Percentiles rank a stretch among this genome's conserved stretches.
phyloP scores from a whole-genome alignment of 495 filamentous ascomycete species.

The Lophiostoma macrostomum region DNA sequence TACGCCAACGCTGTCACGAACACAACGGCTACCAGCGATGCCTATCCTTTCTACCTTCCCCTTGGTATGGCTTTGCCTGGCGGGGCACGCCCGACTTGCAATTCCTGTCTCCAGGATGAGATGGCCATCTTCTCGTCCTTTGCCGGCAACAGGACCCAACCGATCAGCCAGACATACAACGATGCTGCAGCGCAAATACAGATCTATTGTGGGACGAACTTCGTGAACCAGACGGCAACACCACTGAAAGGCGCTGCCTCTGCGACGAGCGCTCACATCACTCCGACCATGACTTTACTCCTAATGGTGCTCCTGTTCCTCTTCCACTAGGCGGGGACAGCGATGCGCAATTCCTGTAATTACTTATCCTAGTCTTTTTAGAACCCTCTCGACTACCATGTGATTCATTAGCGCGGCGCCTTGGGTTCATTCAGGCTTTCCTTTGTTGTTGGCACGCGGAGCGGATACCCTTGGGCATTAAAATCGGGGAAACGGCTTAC shows the following conservation, averaged over 20 bases:
- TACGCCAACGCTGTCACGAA: conserved; percentile 87
- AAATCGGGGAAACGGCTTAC: conserved; percentile 13
- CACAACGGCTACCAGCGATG: conserved; percentile 58
- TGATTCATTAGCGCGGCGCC: conserved; percentile 30
- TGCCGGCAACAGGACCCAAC: conserved; percentile 38
- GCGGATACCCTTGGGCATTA: conserved; percentile 15
- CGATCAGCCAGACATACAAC: conserved; percentile 39
- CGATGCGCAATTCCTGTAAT: not conserved
- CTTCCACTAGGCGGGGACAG: conserved; percentile 11
- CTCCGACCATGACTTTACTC: conserved; percentile 24
- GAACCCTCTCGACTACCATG: conserved; percentile 12
- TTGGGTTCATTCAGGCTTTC: conserved; percentile 12
- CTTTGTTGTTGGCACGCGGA: conserved; percentile 6
- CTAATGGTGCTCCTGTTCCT: conserved; percentile 29
- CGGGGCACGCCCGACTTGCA: conserved; percentile 56
- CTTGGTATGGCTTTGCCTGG: conserved; percentile 67
- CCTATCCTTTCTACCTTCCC: conserved; percentile 80
- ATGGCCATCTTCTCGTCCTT: conserved; percentile 39
- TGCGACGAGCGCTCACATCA: conserved; percentile 2
- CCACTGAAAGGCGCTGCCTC: conserved; percentile 29
- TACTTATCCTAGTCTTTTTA: not conserved
- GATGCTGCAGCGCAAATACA: conserved; percentile 40
- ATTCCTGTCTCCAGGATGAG: conserved; percentile 39
- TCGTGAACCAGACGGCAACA: conserved; percentile 35
- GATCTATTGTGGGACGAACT: conserved; percentile 38